Conservation (phyloP, 2,329 filamentous ascomycete genomes). For the Akanthomyces muscarius region DNA sequence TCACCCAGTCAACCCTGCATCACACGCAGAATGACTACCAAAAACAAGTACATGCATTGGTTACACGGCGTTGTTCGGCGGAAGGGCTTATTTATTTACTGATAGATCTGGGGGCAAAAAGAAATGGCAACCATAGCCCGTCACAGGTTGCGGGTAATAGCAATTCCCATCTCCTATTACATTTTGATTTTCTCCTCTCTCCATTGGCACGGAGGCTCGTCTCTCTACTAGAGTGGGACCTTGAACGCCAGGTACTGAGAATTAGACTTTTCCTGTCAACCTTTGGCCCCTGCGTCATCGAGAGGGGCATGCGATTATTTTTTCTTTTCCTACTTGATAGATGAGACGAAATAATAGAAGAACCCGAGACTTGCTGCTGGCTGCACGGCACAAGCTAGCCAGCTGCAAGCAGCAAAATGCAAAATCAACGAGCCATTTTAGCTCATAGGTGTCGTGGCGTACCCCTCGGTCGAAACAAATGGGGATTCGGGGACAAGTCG, state of each 20-base stretch:
- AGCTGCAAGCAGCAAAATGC: neutral
- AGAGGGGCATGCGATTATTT: neutral
- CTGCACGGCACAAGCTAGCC: neutral
- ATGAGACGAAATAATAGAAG: neutral
- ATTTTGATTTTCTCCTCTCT: neutral
- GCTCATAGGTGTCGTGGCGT: neutral
- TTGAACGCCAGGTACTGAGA: neutral
- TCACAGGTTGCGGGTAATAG: conserved; percentile 6
- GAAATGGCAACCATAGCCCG: conserved; percentile 8
- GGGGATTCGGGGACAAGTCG: conserved; percentile 7
- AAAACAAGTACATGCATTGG: conserved; percentile 15
- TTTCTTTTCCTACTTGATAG: neutral
- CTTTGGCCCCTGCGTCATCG: neutral
- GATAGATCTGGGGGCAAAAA: conserved; percentile 14
- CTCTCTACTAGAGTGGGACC: neutral
- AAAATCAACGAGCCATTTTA: conserved; percentile 7
- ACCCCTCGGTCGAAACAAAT: neutral
- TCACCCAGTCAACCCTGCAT: neutral
- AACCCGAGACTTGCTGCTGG: neutral
- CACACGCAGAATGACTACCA: neutral
- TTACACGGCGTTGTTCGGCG: conserved; percentile 12
- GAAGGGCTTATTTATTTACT: conserved; percentile 10
- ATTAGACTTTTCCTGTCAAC: conserved; percentile 1
- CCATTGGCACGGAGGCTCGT: neutral
- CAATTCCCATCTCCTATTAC: neutral